Base-by-base conservation (phyloP, 768 basidiomycete genomes). In the Amyloporia xantha region DNA sequence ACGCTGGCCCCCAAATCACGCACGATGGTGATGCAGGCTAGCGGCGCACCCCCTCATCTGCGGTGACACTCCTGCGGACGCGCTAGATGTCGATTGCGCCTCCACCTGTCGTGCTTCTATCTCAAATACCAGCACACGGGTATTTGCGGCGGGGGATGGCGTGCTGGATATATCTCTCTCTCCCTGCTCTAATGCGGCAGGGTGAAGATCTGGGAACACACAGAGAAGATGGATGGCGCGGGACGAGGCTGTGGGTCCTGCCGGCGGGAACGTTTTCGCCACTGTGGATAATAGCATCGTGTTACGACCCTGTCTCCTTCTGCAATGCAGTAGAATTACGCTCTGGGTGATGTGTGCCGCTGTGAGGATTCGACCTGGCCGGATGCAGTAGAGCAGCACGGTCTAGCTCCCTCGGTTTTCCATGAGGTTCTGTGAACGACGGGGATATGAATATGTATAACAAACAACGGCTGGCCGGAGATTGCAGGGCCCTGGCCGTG, bases 261-360 rank as follows among this genome's bases (percentile, higher is more conserved):
- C 42, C 42, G 42, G 42, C 42, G 42, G 42, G 42, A 43, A 43
- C 13, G 41, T 15, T 41, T 23, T 33, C 7, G 7, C 30, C 30
- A 33, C 30, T 33, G 9, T 33, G 30, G 30, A 33, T 7, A 33
- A 7, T 15, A 33, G 9, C 30, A 33, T 21, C 9, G 23, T 43
- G n/a, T 26, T 43, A 17, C 42, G 17, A n/a, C 21, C 42, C 42
- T 43, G 42, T 28, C 42, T 33, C 15, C 30, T 33, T 33, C 30
- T n/a, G n/a, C n/a, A 19, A 24, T 19, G 23, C 24, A 3, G 23
- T 28, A 25, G 17, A 17, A 26, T 11, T 9, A 43, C 21, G 42
- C 44, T 44, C 28, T 45, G 24, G 17, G 17, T 45, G 44, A 45
- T 45, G 44, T n/a, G 42, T 45, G 17, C 44, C 44, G 20, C 28